Base-by-base conservation (phyloP, 495 filamentous ascomycete genomes). In the Aspergillus cavernicola region DNA sequence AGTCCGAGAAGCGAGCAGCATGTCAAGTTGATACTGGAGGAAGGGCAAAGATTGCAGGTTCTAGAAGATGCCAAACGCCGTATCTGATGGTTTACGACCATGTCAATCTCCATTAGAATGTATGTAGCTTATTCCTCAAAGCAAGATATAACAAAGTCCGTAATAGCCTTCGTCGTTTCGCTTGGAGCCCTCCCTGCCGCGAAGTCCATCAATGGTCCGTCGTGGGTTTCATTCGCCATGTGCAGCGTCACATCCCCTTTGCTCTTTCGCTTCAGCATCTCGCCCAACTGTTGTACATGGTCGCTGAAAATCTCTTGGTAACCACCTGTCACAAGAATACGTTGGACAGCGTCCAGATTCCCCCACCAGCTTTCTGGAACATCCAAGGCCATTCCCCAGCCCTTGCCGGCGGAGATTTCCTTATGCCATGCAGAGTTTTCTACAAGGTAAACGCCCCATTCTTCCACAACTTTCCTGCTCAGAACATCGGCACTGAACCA, bases 131-230 rank as follows among this genome's bases (percentile, higher is more conserved):
- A n/a, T n/a, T n/a, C n/a, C n/a, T n/a, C n/a, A n/a, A n/a, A n/a
- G n/a, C n/a, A n/a, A n/a, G n/a, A n/a, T n/a, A n/a, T n/a, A n/a
- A n/a, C n/a, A n/a, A n/a, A n/a, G n/a, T n/a, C n/a, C n/a, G n/a
- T n/a, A n/a, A n/a, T n/a, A n/a, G n/a, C n/a, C n/a, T n/a, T n/a
- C n/a, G n/a, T n/a, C n/a, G n/a, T n/a, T n/a, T n/a, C n/a, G n/a
- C n/a, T n/a, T n/a, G n/a, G n/a, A n/a, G n/a, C n/a, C n/a, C n/a
- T n/a, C n/a, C n/a, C n/a, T n/a, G n/a, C n/a, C n/a, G n/a, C n/a
- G n/a, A n/a, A 65, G 22, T 58, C 62, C 57, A 65, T 62, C 51
- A 65, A 50, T 2, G 57, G 62, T n/a, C 43, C 59, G 57, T 65
- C 59, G 36, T 65, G 62, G 22, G 62, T 48, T 52, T 65, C 59